These are phyloP conservation scores for Leccinellum albellum DNA, from an alignment of 768 basidiomycete genomes.

Conservation along the genomic window DNA sequence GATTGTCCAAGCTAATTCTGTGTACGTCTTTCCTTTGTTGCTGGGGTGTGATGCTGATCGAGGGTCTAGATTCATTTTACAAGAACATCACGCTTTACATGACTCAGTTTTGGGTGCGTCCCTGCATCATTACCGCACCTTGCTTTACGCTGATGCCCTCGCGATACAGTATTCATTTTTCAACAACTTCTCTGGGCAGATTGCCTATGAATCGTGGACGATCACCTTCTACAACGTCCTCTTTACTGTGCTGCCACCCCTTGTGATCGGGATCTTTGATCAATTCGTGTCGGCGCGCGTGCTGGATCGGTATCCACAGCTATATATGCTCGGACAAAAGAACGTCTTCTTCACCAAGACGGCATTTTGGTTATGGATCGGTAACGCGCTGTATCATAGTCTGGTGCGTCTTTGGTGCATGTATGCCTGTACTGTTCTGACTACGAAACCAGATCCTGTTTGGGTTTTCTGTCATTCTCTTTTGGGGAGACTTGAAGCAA, in stretches of 20 bases:
- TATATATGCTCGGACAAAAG: slow-evolving; percentile 90
- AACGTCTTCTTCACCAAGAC: slow-evolving; percentile 92
- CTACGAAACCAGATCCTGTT: slow-evolving; percentile 62
- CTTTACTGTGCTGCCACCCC: slow-evolving; percentile 92
- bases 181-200: slow-evolving; percentile 99
- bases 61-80: slow-evolving; percentile 84
- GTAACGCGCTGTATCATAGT: slow-evolving; percentile 87
- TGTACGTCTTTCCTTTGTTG: slow-evolving; percentile 54
- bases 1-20: slow-evolving; percentile 90
- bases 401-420: slow-evolving; percentile 47
- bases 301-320: slow-evolving; percentile 93
- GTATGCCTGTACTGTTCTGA: background rate
- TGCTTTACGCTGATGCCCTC: background rate
- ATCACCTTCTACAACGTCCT: slow-evolving; percentile 94
- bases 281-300: slow-evolving; percentile 98
- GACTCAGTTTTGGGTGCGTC: slow-evolving; percentile 94
- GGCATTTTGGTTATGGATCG: slow-evolving; percentile 90
- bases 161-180: slow-evolving; percentile 87
- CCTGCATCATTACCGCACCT: too few relatives aligned
- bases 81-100: slow-evolving; percentile 98
- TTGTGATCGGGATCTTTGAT: slow-evolving; percentile 97
- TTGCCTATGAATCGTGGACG: slow-evolving; percentile 98
- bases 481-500: slow-evolving; percentile 90
- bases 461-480: slow-evolving; percentile 83
- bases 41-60: slow-evolving; percentile 9